Conservation (phyloP, 2,329 filamentous ascomycete genomes). For the Ceratocystis cacaofunesta region DNA sequence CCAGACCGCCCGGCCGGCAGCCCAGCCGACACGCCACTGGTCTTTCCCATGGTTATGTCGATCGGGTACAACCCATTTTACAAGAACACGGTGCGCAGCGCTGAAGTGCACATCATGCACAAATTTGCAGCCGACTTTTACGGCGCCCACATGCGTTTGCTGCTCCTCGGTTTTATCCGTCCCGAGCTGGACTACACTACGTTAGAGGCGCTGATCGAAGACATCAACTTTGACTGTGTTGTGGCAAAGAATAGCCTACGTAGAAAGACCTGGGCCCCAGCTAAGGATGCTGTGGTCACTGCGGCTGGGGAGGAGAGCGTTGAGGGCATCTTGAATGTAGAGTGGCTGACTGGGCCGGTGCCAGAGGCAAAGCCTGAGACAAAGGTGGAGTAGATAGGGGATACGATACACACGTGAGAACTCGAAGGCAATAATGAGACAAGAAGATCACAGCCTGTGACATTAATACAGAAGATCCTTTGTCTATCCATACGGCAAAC, state of each 20-base stretch:
- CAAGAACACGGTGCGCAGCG: conserved; percentile 72
- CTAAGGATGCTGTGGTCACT: conserved; percentile 25
- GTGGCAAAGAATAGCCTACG: conserved; percentile 62
- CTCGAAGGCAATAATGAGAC: neutral
- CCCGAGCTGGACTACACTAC: conserved; percentile 79
- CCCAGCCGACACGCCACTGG: conserved; percentile 22
- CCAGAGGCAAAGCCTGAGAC: conserved; percentile 11
- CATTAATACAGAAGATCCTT: neutral
- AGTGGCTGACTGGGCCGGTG: conserved; percentile 27
- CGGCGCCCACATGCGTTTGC: conserved; percentile 58
- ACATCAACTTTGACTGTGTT: conserved; percentile 79
- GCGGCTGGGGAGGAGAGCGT: conserved; percentile 17
- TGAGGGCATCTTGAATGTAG: conserved; percentile 24
- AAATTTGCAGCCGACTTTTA: conserved; percentile 73
- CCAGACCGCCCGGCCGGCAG: conserved; percentile 26
- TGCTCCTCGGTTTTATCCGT: conserved; percentile 76
- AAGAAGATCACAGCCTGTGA: neutral
- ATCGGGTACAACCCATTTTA: conserved; percentile 98
- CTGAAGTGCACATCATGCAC: conserved; percentile 82
- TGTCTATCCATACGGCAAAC: neutral
- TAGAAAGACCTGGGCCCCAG: conserved; percentile 44
- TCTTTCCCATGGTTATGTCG: conserved; percentile 82
- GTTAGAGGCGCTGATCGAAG: conserved; percentile 67
- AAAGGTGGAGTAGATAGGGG: neutral
- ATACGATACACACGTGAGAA: neutral